Evolutionary conservation across 441 rosid species (phyloP).

Genomic region (Codiaeum variegatum): DNA sequence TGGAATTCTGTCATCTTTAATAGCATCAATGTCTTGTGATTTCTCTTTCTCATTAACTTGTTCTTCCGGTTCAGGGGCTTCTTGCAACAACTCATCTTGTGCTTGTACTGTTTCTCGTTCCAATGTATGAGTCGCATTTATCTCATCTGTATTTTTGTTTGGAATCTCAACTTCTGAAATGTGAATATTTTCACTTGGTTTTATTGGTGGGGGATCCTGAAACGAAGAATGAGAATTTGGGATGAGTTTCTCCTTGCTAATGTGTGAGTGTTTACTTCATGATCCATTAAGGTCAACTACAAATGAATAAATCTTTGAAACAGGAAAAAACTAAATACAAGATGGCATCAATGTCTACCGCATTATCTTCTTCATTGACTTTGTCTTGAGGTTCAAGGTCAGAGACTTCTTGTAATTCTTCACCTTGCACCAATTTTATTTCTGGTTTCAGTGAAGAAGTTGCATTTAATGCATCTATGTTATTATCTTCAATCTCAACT

Average conservation of each 20-base stretch:
- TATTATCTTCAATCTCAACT: conserved; percentile 13
- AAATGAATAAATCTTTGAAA: neutral
- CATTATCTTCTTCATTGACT: conserved; percentile 16
- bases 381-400: conserved; percentile 25
- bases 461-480: conserved; percentile 15
- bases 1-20: conserved; percentile 1
- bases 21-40: neutral
- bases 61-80: conserved; percentile 28
- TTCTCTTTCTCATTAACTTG: conserved; percentile 22
- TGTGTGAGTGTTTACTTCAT: neutral
- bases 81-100: conserved; percentile 12
- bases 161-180: conserved; percentile 22
- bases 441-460: conserved; percentile 18
- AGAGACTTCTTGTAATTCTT: conserved; percentile 15
- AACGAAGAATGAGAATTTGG: neutral
- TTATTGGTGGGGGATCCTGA: conserved; percentile 23
- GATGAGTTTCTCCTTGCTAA: neutral
- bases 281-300: neutral
- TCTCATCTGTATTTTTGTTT: conserved; percentile 19
- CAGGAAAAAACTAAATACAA: neutral
- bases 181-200: conserved; percentile 22
- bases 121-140: conserved; percentile 7
- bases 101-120: neutral
- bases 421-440: conserved; percentile 9
- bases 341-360: neutral